Conservation (phyloP, 2,329 filamentous ascomycete species). For the Neodidymelliopsis sp. region DNA sequence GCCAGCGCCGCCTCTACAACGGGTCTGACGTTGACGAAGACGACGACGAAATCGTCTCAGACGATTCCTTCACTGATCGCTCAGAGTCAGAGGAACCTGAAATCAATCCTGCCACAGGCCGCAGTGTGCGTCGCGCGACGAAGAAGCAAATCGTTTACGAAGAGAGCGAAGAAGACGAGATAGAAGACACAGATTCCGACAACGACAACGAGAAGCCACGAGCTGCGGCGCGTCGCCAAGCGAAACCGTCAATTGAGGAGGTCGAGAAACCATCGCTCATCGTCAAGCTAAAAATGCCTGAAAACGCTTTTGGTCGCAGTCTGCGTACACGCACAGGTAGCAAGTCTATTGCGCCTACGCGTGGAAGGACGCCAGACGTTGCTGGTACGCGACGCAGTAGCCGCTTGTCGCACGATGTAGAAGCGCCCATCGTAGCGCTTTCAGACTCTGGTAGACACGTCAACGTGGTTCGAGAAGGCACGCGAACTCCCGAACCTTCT, state of each 20-base stretch:
- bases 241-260: slow-evolving; percentile 38
- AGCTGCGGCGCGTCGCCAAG: slow-evolving; percentile 26
- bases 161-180: slow-evolving; percentile 59
- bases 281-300: slow-evolving; percentile 52
- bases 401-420: slow-evolving; percentile 65
- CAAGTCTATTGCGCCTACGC: slow-evolving; percentile 38
- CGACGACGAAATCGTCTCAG: slow-evolving; percentile 58
- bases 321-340: slow-evolving; percentile 52
- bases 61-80: slow-evolving; percentile 53
- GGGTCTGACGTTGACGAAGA: slow-evolving; percentile 51
- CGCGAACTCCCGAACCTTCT: slow-evolving; percentile 57
- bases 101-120: slow-evolving; percentile 63
- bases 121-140: slow-evolving; percentile 63
- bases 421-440: slow-evolving; percentile 64
- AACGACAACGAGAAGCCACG: slow-evolving; percentile 37
- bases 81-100: slow-evolving; percentile 57
- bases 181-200: slow-evolving; percentile 50
- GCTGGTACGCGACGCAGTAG: slow-evolving; percentile 61
- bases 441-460: slow-evolving; percentile 67
- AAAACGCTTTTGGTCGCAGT: slow-evolving; percentile 28
- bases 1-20: slow-evolving; percentile 43
- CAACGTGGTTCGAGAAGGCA: slow-evolving; percentile 61
- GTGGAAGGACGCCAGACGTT: slow-evolving; percentile 49
- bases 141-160: slow-evolving; percentile 64
- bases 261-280: slow-evolving; percentile 47